phyloP scores from a whole-genome alignment of 2,329 filamentous ascomycete species.

The Phialophora expanda region DNA sequence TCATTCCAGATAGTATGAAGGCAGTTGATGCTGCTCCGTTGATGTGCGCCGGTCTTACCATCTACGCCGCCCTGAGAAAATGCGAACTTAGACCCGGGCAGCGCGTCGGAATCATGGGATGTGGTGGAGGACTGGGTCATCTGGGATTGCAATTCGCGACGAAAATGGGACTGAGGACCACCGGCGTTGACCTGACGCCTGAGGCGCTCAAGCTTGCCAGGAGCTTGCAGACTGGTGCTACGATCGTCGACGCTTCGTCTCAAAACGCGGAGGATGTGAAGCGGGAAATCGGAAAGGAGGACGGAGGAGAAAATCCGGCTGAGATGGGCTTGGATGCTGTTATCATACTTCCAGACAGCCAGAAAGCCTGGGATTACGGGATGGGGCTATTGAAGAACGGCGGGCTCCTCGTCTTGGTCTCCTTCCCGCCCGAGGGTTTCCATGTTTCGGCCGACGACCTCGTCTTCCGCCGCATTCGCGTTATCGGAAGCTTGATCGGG shows the following conservation, averaged over 20 bases:
- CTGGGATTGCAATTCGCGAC: conserved; percentile 75
- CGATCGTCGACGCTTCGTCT: conserved; percentile 49
- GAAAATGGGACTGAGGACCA: conserved; percentile 71
- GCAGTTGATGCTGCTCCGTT: conserved; percentile 29
- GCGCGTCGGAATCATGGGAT: conserved; percentile 70
- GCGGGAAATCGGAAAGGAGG: conserved; percentile 36
- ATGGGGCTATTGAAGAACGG: conserved; percentile 41
- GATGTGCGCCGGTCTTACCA: conserved; percentile 36
- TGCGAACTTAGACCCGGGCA: conserved; percentile 38
- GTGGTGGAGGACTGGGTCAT: conserved; percentile 75
- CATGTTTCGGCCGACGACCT: conserved; percentile 33
- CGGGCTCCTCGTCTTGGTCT: conserved; percentile 45
- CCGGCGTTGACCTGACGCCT: conserved; percentile 64
- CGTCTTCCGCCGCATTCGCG: conserved; percentile 48
- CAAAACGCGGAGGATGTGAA: conserved; percentile 43
- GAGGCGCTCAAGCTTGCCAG: conserved; percentile 71
- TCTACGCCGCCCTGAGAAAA: conserved; percentile 29
- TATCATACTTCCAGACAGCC: conserved; percentile 48
- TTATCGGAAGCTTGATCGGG: conserved; percentile 51
- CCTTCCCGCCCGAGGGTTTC: conserved; percentile 37
- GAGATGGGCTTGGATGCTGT: conserved; percentile 56
- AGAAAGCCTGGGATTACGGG: conserved; percentile 46
- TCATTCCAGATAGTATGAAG: conserved; percentile 38
- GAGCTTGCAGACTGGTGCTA: conserved; percentile 61
- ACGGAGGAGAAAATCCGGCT: conserved; percentile 23